Conservation (phyloP, 2,329 filamentous ascomycete genomes). For the Cadophora luteo-olivacea region DNA sequence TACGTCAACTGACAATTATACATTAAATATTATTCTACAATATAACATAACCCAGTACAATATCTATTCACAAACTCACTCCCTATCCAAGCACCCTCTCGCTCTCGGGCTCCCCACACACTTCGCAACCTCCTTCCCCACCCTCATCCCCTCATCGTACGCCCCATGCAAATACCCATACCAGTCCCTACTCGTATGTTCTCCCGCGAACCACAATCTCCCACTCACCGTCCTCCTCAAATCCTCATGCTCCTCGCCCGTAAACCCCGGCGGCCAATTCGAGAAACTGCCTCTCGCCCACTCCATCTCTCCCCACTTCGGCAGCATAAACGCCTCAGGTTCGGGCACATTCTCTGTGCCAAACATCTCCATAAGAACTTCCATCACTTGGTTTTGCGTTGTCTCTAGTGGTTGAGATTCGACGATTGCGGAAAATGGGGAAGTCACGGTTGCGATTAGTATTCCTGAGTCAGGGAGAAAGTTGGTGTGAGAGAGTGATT, state of each 20-base stretch:
- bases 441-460: conserved; percentile 68
- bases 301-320: conserved; percentile 53
- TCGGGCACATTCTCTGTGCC: conserved; percentile 54
- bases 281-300: conserved; percentile 68
- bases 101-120: background rate
- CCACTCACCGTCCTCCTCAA: conserved; percentile 65
- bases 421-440: conserved; percentile 60
- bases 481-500: conserved; percentile 63
- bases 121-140: conserved; percentile 1
- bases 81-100: background rate
- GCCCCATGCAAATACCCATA: conserved; percentile 69
- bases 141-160: conserved; percentile 37
- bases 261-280: conserved; percentile 70
- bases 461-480: conserved; percentile 69
- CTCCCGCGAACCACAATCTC: conserved; percentile 68
- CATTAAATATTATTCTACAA: no score
- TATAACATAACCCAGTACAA: no score
- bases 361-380: conserved; percentile 51
- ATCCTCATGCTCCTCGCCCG: conserved; percentile 71
- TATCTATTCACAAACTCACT: no score
- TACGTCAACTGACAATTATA: no score
- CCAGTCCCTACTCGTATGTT: conserved; percentile 66
- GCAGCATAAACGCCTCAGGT: conserved; percentile 58
- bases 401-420: conserved; percentile 65
- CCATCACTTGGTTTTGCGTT: conserved; percentile 48